These are phyloP conservation scores for Leishmania gerbilli DNA, from an alignment of 208 protist species.

Conservation along the genomic window DNA sequence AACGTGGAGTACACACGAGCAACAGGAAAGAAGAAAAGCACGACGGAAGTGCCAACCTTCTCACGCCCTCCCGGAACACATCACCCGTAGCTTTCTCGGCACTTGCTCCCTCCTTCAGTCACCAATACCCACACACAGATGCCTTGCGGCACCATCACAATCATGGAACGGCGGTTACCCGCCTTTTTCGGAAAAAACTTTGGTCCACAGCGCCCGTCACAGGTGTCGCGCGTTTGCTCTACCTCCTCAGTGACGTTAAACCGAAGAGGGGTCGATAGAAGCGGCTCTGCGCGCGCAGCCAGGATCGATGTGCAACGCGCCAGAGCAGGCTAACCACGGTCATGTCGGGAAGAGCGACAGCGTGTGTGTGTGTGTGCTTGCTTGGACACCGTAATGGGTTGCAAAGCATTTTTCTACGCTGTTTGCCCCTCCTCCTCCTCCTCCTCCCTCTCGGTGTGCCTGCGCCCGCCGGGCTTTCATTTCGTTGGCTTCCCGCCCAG, in stretches of 20 bases:
- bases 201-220: no score
- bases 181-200: background rate
- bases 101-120: background rate
- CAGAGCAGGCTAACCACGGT: background rate
- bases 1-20: background rate
- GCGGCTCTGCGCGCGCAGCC: background rate
- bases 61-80: background rate
- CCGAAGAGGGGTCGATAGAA: background rate
- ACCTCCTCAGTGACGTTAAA: background rate
- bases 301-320: background rate
- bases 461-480: background rate
- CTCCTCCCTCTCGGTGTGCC: background rate
- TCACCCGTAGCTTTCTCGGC: background rate
- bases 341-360: background rate
- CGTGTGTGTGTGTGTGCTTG: background rate
- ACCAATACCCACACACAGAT: background rate
- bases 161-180: background rate
- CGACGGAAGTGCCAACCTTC: background rate
- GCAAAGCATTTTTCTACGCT: no score
- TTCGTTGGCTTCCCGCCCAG: background rate
- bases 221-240: background rate
- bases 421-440: no score
- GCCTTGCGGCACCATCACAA: background rate
- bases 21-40: background rate
- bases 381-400: no score